Percentiles rank a stretch among this genome's conserved stretches.
Evolutionary conservation across 2,329 filamentous ascomycete genomes (phyloP).

Genomic region (Scedosporium dehoogii): DNA sequence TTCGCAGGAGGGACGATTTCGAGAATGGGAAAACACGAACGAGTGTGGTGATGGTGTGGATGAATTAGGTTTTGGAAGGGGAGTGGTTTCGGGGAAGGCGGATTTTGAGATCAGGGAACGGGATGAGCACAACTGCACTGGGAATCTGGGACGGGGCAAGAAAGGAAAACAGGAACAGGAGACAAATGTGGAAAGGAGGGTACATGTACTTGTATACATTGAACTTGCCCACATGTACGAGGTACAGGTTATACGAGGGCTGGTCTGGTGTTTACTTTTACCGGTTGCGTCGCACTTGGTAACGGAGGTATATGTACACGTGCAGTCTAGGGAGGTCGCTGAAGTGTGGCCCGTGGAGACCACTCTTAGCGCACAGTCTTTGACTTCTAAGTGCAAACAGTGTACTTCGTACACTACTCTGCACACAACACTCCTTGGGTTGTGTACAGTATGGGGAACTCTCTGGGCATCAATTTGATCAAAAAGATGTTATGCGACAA

Average conservation of each 20-base stretch:
- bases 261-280: neutral
- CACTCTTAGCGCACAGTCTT: too few relatives aligned
- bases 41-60: slow-evolving; percentile 5
- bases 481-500: neutral
- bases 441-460: neutral
- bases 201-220: neutral
- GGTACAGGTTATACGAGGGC: too few relatives aligned
- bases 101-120: neutral
- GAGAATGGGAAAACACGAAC: slow-evolving; percentile 3
- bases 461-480: neutral
- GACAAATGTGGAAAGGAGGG: neutral
- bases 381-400: too few relatives aligned
- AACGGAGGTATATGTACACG: neutral
- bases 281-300: neutral
- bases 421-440: neutral
- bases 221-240: too few relatives aligned
- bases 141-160: neutral
- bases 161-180: neutral
- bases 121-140: neutral
- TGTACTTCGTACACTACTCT: too few relatives aligned
- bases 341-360: neutral
- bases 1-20: neutral
- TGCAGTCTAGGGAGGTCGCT: neutral
- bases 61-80: neutral
- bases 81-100: neutral